Percentiles rank a stretch among this genome's conserved stretches.
Conservation (phyloP, 1,139 yeast species). For the Yamadazyma jaroonii region DNA sequence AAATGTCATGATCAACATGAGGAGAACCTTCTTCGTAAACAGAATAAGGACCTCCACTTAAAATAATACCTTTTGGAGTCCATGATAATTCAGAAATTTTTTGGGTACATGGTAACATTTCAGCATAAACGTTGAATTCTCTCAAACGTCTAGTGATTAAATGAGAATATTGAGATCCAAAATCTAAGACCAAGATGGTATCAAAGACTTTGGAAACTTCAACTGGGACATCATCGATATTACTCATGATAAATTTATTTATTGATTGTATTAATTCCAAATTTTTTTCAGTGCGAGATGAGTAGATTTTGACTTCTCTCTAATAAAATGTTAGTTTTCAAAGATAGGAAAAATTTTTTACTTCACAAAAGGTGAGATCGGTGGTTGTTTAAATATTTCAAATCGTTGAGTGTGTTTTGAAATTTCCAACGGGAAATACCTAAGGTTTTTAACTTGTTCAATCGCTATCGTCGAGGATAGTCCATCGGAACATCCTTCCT, state of each 20-base stretch:
- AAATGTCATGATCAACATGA: constrained; percentile 93
- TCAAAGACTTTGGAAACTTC: constrained; percentile 85
- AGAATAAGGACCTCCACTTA: constrained; percentile 98
- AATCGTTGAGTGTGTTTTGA: no score
- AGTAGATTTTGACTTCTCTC: constrained; percentile 2
- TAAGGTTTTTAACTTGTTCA: no score
- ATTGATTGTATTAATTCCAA: background rate
- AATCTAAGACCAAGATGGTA: constrained; percentile 95
- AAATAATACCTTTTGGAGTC: constrained; percentile 95
- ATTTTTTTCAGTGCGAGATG: constrained; percentile 4
- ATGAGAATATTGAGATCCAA: constrained; percentile 98
- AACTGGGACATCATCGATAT: constrained; percentile 36
- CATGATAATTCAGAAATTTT: constrained; percentile 87
- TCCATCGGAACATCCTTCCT: background rate
- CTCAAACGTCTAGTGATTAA: constrained; percentile 95
- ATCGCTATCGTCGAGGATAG: background rate
- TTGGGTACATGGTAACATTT: constrained; percentile 98
- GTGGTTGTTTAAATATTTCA: no score
- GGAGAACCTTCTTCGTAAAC: constrained; percentile 96
- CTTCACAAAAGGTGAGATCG: no score
- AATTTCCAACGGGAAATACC: no score
- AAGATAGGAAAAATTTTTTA: no score
- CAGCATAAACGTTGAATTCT: constrained; percentile 97
- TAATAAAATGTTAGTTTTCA: background rate
- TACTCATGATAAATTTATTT: background rate